phyloP scores from a whole-genome alignment of 2,329 filamentous ascomycete species.

The Lecanicillium sp. region DNA sequence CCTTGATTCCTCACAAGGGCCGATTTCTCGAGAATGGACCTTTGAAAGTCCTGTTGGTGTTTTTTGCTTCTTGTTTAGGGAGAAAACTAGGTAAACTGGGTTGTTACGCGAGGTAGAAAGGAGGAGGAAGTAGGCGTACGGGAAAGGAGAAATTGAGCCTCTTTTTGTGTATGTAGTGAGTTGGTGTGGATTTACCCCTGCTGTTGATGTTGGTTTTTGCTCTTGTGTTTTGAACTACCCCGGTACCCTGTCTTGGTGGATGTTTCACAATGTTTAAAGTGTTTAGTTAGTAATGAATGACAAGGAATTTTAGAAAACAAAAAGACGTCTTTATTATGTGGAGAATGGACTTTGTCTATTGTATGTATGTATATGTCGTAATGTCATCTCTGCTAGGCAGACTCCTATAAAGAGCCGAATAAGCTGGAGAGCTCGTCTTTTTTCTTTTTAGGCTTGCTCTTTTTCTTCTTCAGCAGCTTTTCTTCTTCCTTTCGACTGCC shows the following conservation, averaged over 20 bases:
- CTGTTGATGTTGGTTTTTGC: no score
- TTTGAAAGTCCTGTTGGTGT: no score
- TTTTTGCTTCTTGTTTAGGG: no score
- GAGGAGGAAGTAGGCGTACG: slow-evolving; percentile 1
- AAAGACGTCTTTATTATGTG: neutral
- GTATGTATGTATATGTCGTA: slow-evolving; percentile 6
- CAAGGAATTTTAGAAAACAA: slow-evolving; percentile 1
- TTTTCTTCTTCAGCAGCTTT: slow-evolving; percentile 32
- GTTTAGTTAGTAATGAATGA: slow-evolving; percentile 5
- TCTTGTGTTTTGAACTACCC: no score
- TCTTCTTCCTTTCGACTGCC: slow-evolving; percentile 24
- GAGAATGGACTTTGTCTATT: no score
- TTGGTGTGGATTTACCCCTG: no score
- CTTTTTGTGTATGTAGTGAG: slow-evolving; percentile 3
- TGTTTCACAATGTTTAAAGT: neutral
- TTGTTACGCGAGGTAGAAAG: neutral
- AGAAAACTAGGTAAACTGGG: no score
- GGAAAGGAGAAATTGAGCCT: slow-evolving; percentile 1
- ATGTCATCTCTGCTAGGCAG: neutral
- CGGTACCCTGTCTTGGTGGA: slow-evolving; percentile 2
- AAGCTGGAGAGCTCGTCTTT: slow-evolving; percentile 66
- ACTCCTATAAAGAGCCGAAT: slow-evolving; percentile 48
- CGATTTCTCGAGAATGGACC: no score
- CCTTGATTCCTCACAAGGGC: no score
- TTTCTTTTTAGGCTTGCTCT: slow-evolving; percentile 49